phyloP scores from a whole-genome alignment of 2,329 filamentous ascomycete species.

The Zasmidium angulare region DNA sequence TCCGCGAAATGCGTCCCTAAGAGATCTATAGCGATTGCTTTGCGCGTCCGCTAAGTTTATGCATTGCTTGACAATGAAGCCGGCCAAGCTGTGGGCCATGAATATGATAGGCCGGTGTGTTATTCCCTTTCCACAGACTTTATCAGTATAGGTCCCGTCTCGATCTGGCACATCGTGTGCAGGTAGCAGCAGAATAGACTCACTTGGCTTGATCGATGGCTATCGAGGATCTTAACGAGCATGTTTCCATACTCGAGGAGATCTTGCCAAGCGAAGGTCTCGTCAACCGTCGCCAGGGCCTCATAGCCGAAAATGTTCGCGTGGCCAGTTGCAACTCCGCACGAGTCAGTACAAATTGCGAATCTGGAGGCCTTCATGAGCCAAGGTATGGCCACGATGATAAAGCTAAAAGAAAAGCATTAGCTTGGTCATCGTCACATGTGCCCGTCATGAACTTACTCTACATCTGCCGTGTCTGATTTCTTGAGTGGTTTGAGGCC shows the following conservation, averaged over 20 bases:
- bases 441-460: background rate
- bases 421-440: background rate
- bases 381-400: background rate
- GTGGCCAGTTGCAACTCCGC: background rate
- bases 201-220: background rate
- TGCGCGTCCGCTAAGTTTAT: background rate
- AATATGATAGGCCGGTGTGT: background rate
- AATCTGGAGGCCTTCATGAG: background rate
- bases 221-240: background rate
- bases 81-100: constrained; percentile 8
- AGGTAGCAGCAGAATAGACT: too few species aligned
- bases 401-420: background rate
- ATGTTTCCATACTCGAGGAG: background rate
- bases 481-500: background rate
- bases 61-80: constrained; percentile 2
- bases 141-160: too few species aligned
- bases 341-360: background rate
- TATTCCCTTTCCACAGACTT: background rate
- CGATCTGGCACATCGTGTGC: too few species aligned
- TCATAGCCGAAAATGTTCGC: background rate
- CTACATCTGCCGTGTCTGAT: background rate
- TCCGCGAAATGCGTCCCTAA: background rate
- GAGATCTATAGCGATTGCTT: background rate
- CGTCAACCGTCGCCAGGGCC: background rate
- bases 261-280: background rate